Base-by-base conservation (phyloP, 371 early-diverging fungal genomes). In the Mucor irregularis region DNA sequence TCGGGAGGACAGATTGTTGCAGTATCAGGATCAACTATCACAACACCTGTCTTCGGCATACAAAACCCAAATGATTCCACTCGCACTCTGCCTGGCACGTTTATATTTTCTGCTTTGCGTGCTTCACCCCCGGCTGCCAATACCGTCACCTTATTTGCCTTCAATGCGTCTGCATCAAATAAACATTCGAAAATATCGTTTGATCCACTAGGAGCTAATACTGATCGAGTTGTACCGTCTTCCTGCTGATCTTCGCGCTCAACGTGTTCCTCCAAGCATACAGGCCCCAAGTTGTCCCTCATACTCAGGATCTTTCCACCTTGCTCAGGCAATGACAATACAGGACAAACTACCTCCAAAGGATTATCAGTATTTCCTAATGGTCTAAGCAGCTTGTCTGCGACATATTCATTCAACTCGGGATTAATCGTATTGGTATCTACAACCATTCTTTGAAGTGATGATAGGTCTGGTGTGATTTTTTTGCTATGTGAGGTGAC, bases 1-100 rank as follows among this genome's bases (percentile, higher is more conserved):
- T 88, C 80, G 0, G 85, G 80, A 14, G 85, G 78, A 34, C 88
- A 90, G 16, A 92, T 64, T 9, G 84, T 79, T 3, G 77, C 80
- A 29, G 88, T 86, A 39, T 89, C 85, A 0, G 92, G 90, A 56
- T 92, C 86, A 1, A 92, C 91, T 40, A 92, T 81, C 1, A 86
- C 88, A 8, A 92, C 52, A 10, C 39, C 47, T 6, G 49, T 7
- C 63, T 79, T 72, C n/a, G 85, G 85, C 74, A 77, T 76, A 21
- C 75, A 74, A 61, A 76, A 80, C 1, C 85, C 85, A 65, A 84
- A 84, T 0, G 83, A 73, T 35, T 57, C 62, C 6, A 62, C 42
- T 4, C 43, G 46, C 0, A 56, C 28, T 25, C 34, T 49, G 6
- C 38, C 51, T 5, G 54, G 33, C 6, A 38, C 55, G 26, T 43